A percentile compares a stretch with the other conserved stretches of the same genome.
phyloP scores from a whole-genome alignment of 2,329 filamentous ascomycete species.

The Botryotinia convoluta region DNA sequence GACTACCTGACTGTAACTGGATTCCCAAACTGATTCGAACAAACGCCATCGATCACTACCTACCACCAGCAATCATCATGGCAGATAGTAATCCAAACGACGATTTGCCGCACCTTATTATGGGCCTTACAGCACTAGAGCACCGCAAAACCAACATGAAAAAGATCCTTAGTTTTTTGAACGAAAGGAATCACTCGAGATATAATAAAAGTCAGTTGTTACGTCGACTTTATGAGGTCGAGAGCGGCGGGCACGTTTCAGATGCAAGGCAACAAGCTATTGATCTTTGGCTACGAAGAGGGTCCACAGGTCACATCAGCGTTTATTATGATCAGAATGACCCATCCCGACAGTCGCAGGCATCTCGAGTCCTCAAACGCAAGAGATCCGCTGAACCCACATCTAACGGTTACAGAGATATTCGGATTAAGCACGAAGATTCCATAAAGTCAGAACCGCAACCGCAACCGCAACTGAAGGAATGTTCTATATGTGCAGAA shows the following conservation, averaged over 20 bases:
- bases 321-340: background rate
- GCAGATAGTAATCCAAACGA: no score
- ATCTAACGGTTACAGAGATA: background rate
- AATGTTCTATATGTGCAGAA: slow-evolving; percentile 6
- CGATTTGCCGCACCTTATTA: no score
- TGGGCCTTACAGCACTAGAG: no score
- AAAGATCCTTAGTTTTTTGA: no score
- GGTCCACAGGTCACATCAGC: background rate
- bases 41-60: fast-evolving
- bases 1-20: background rate
- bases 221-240: no score
- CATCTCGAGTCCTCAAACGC: background rate
- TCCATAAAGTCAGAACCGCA: background rate
- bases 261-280: no score
- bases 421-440: background rate
- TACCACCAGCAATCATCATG: background rate
- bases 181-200: no score
- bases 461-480: background rate
- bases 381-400: background rate
- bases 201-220: no score
- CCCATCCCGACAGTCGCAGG: background rate
- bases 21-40: background rate
- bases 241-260: no score
- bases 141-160: no score
- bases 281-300: background rate